Conservation (phyloP, 805 yeast species). For the Starmerella vaccinii region DNA sequence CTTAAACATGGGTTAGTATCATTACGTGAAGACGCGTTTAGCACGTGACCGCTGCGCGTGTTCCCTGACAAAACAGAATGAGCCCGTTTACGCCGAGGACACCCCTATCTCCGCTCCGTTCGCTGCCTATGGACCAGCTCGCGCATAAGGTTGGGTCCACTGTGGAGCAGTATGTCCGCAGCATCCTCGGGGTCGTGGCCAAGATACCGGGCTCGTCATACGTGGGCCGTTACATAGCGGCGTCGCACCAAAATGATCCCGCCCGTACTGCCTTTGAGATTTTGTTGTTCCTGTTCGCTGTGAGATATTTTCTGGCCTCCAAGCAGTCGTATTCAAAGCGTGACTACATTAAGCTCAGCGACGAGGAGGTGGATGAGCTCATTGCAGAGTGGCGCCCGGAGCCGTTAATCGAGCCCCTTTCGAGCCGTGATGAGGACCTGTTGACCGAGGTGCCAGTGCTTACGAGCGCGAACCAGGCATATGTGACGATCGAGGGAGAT, state of each 20-base stretch:
- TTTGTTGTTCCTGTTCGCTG: conserved; percentile 65
- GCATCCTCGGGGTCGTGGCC: conserved; percentile 15
- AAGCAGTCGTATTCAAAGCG: conserved; percentile 67
- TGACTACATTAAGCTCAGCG: conserved; percentile 45
- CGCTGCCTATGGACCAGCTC: conserved; percentile 21
- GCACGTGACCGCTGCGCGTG: neutral
- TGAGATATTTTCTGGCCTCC: conserved; percentile 69
- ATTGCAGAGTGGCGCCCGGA: conserved; percentile 90
- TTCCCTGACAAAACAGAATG: neutral
- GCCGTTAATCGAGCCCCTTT: conserved; percentile 53
- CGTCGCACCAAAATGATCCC: conserved; percentile 90
- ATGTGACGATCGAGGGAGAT: conserved; percentile 26
- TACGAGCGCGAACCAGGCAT: conserved; percentile 42
- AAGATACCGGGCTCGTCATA: conserved; percentile 35
- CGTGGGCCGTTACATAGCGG: conserved; percentile 52
- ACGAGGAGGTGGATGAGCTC: conserved; percentile 64
- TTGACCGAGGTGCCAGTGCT: conserved; percentile 54
- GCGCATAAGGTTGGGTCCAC: conserved; percentile 20
- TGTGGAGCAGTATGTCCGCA: conserved; percentile 22
- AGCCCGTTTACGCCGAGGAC: neutral
- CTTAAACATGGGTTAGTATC: neutral
- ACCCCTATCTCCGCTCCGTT: neutral
- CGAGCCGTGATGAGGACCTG: conserved; percentile 39
- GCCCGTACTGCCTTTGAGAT: conserved; percentile 76
- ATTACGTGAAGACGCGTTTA: neutral